Percentiles rank a stretch among this genome's conserved stretches.
Evolutionary conservation across 2,329 filamentous ascomycete genomes (phyloP).

Genomic region (Diaporthe aspalathi): DNA sequence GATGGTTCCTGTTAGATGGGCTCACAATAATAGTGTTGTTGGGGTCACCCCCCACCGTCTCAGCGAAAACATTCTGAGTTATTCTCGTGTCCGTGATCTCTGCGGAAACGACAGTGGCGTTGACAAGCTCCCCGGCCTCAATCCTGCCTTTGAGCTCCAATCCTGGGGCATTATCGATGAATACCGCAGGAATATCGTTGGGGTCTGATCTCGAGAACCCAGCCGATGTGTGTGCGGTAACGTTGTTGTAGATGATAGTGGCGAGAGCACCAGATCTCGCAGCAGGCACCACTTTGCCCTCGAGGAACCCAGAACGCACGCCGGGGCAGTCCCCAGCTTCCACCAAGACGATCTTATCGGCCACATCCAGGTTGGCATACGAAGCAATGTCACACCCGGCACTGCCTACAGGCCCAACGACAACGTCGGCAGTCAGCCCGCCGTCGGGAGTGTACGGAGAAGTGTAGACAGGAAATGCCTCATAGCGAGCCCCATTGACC

Average conservation of each 20-base stretch:
- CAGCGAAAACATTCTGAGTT: constrained; percentile 13
- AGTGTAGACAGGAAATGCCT: constrained; percentile 10
- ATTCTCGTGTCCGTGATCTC: constrained; percentile 1
- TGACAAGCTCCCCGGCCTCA: constrained; percentile 11
- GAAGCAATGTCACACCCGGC: constrained; percentile 10
- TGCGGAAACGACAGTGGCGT: constrained; percentile 12
- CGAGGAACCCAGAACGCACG: constrained; percentile 18
- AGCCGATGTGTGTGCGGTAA: neutral
- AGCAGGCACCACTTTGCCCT: constrained; percentile 11
- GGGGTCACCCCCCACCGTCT: constrained; percentile 1
- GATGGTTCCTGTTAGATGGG: too few species aligned
- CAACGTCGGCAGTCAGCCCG: constrained; percentile 1
- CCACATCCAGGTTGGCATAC: constrained; percentile 3
- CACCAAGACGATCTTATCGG: constrained; percentile 15
- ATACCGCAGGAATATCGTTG: neutral
- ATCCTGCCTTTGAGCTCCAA: constrained; percentile 18
- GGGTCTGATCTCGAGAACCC: constrained; percentile 7
- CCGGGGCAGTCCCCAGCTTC: constrained; percentile 14
- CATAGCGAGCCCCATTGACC: constrained; percentile 6
- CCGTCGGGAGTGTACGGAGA: constrained; percentile 6
- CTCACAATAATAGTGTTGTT: neutral
- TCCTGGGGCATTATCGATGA: constrained; percentile 14
- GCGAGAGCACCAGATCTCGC: constrained; percentile 23
- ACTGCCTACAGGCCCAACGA: constrained; percentile 13
- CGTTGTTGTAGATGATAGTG: constrained; percentile 16